A percentile compares a stretch with the other conserved stretches of the same genome.
Evolutionary conservation across 345 rosid genomes (phyloP).

Genomic region (Eutrema japonicum): DNA sequence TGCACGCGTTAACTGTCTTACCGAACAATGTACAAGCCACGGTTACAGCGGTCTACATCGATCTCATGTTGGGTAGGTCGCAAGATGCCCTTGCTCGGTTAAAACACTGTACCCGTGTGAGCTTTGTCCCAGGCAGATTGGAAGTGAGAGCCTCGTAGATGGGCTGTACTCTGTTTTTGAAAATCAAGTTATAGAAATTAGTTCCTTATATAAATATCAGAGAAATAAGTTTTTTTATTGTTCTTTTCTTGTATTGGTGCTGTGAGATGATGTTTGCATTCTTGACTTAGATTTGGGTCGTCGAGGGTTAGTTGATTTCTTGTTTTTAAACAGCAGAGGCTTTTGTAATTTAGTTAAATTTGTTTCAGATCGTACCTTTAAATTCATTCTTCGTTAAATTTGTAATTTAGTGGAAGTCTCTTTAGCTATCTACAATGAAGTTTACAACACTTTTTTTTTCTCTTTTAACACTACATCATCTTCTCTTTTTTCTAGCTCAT

Average conservation of each 20-base stretch:
- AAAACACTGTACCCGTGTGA: constrained; percentile 68
- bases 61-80: constrained; percentile 72
- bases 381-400: too few species aligned
- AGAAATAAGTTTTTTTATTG: constrained; percentile 11
- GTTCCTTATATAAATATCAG: constrained; percentile 32
- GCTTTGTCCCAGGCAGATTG: constrained; percentile 59
- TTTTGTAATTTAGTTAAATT: constrained; percentile 3
- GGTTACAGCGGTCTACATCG: constrained; percentile 77
- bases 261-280: constrained; percentile 26
- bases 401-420: too few species aligned
- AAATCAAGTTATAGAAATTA: constrained; percentile 33
- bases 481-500: too few species aligned
- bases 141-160: constrained; percentile 42
- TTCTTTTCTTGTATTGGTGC: constrained; percentile 10
- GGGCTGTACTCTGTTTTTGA: constrained; percentile 27
- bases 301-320: constrained; percentile 18
- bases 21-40: constrained; percentile 72
- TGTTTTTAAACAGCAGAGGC: constrained; percentile 26
- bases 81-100: constrained; percentile 82
- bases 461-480: too few species aligned
- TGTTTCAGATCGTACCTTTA: constrained; percentile 21
- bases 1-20: constrained; percentile 59
- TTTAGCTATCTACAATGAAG: too few species aligned
- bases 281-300: constrained; percentile 33
- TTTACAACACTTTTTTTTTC: too few species aligned